Conservation (phyloP, 495 filamentous ascomycete species). For the Trichoderma asperelloides region DNA sequence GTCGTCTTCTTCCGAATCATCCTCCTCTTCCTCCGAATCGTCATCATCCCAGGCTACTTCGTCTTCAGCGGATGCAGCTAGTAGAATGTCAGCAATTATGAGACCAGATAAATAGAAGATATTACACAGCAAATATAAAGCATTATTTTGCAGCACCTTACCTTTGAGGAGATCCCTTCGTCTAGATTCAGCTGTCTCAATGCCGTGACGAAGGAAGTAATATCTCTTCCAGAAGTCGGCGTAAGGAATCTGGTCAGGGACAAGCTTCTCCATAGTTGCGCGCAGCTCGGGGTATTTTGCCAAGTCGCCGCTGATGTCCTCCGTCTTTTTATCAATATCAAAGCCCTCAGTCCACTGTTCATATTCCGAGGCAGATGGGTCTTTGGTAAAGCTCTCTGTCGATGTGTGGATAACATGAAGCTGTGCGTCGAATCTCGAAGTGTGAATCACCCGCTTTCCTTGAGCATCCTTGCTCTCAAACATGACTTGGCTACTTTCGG, state of each 20-base stretch:
- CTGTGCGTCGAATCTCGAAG: conserved; percentile 90
- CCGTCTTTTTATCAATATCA: conserved; percentile 75
- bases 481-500: conserved; percentile 45
- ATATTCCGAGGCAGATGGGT: conserved; percentile 68
- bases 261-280: conserved; percentile 88
- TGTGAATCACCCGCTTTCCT: conserved; percentile 84
- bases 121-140: not conserved
- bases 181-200: conserved; percentile 92
- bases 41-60: conserved; percentile 80
- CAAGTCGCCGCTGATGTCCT: conserved; percentile 71
- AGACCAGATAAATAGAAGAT: conserved; percentile 13
- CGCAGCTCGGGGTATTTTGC: conserved; percentile 84
- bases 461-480: conserved; percentile 90
- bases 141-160: conserved; percentile 28
- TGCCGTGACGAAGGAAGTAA: conserved; percentile 87
- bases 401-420: conserved; percentile 89
- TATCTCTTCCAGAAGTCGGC: conserved; percentile 88
- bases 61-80: conserved; percentile 56
- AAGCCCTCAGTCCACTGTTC: conserved; percentile 66
- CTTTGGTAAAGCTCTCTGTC: conserved; percentile 73
- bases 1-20: conserved; percentile 16
- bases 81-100: conserved; percentile 17
- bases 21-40: conserved; percentile 22
- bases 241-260: conserved; percentile 84
- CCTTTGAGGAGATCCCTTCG: conserved; percentile 87